A percentile compares a stretch with the other conserved stretches of the same genome.
Evolutionary conservation across 768 basidiomycete species (phyloP).

Genomic region (Chlorophyllum brunneum): DNA sequence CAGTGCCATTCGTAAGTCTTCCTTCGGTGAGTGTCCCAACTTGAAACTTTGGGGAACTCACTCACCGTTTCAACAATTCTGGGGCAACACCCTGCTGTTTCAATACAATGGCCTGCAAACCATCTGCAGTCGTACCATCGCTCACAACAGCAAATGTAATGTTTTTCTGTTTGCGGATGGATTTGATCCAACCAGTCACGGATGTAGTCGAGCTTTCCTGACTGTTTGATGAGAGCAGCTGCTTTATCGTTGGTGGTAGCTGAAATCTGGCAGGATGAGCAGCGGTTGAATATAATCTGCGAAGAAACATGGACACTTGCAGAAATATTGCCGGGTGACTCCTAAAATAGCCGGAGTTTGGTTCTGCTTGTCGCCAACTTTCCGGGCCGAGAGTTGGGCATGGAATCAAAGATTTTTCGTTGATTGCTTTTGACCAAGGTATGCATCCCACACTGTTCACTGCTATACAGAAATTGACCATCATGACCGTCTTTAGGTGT

Average conservation of each 20-base stretch:
- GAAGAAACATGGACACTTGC: constrained; percentile 2
- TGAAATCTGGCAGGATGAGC: constrained; percentile 9
- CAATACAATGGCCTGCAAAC: constrained; percentile 75
- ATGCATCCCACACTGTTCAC: not conserved
- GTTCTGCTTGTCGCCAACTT: not conserved
- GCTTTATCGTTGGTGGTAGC: constrained; percentile 15
- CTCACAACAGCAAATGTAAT: constrained; percentile 80
- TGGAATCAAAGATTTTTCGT: constrained; percentile 1
- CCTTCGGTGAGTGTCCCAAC: constrained; percentile 21
- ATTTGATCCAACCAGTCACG: constrained; percentile 84
- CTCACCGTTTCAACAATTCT: constrained; percentile 24
- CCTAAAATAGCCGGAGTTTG: not conserved
- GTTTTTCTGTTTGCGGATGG: constrained; percentile 81
- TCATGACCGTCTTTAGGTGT: not conserved
- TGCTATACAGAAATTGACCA: not conserved
- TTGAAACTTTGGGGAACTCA: constrained; percentile 13
- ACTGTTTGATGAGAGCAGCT: constrained; percentile 1
- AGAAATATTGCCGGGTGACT: not conserved
- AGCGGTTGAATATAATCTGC: constrained; percentile 8
- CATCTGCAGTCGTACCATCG: constrained; percentile 72
- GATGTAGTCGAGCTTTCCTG: constrained; percentile 22
- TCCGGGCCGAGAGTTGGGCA: not conserved
- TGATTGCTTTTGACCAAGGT: not conserved
- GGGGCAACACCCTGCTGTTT: constrained; percentile 31
- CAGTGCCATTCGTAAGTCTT: constrained; percentile 40